These are phyloP conservation scores for Kwoniella sp. DNA, from an alignment of 768 basidiomycete genomes.

Conservation along the genomic window DNA sequence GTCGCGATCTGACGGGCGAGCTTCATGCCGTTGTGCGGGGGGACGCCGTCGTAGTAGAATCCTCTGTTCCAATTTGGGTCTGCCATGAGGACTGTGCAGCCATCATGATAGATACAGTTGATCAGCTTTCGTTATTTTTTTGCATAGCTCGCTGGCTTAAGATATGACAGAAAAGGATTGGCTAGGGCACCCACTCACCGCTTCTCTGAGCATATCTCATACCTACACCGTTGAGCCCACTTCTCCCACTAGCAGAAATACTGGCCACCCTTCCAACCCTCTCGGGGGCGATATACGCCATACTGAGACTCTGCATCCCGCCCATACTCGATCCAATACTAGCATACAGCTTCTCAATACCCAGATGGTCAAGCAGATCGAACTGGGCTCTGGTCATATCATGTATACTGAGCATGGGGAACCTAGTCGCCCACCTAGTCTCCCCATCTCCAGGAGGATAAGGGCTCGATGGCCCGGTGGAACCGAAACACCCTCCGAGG, in stretches of 20 bases:
- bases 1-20: conserved; percentile 98
- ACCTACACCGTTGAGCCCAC: conserved; percentile 86
- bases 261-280: conserved; percentile 87
- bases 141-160: too few species aligned
- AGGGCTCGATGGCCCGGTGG: conserved; percentile 86
- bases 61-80: conserved; percentile 99
- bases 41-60: conserved; percentile 93
- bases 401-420: conserved; percentile 89
- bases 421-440: conserved; percentile 78
- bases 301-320: conserved; percentile 93
- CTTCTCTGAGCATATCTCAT: conserved; percentile 96
- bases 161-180: too few species aligned
- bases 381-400: conserved; percentile 98
- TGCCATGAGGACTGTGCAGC: conserved; percentile 90
- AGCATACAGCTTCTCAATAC: conserved; percentile 82
- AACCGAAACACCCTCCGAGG: conserved; percentile 95
- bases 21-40: conserved; percentile 98
- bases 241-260: conserved; percentile 92
- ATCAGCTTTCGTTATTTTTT: too few species aligned
- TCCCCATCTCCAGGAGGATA: conserved; percentile 62
- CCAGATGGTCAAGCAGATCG: conserved; percentile 76
- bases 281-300: conserved; percentile 88
- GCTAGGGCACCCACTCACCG: too few species aligned
- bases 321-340: conserved; percentile 96
- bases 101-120: conserved; percentile 9